These are phyloP conservation scores for Acidomyces sp. DNA, from an alignment of 495 filamentous ascomycete genomes.

Conservation along the genomic window DNA sequence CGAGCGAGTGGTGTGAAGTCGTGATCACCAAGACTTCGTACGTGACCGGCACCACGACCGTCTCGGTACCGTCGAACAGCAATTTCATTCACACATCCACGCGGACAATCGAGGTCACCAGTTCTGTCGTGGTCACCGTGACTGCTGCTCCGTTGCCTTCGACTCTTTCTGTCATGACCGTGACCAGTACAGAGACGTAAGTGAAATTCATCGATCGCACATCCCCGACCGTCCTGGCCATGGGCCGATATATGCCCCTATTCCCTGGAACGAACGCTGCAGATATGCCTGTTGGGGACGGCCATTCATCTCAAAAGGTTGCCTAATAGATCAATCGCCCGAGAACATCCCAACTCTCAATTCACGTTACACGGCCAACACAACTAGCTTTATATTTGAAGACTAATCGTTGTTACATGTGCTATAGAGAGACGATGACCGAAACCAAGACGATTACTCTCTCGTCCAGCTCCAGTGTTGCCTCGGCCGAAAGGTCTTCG, in stretches of 20 bases:
- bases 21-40: slow-evolving; percentile 7
- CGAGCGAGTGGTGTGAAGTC: slow-evolving; percentile 2
- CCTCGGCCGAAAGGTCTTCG: not conserved
- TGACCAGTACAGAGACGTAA: slow-evolving; percentile 1
- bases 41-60: slow-evolving; percentile 5
- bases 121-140: slow-evolving; percentile 7
- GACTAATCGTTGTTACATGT: not conserved
- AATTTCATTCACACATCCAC: slow-evolving; percentile 3
- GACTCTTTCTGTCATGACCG: slow-evolving; percentile 1
- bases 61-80: not conserved
- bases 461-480: not conserved
- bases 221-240: not conserved
- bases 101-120: slow-evolving; percentile 9
- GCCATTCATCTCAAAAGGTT: too few relatives aligned
- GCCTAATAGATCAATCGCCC: too few relatives aligned
- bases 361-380: too few relatives aligned
- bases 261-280: not conserved
- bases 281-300: too few relatives aligned
- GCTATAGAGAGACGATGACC: slow-evolving; percentile 2
- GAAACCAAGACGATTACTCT: not conserved
- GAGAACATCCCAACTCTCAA: too few relatives aligned
- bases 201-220: not conserved
- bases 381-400: too few relatives aligned
- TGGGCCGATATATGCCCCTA: not conserved
- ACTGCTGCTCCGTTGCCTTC: slow-evolving; percentile 5